Base-by-base conservation (phyloP, 805 yeast genomes). In the Sugiyamaella chiloensis region DNA sequence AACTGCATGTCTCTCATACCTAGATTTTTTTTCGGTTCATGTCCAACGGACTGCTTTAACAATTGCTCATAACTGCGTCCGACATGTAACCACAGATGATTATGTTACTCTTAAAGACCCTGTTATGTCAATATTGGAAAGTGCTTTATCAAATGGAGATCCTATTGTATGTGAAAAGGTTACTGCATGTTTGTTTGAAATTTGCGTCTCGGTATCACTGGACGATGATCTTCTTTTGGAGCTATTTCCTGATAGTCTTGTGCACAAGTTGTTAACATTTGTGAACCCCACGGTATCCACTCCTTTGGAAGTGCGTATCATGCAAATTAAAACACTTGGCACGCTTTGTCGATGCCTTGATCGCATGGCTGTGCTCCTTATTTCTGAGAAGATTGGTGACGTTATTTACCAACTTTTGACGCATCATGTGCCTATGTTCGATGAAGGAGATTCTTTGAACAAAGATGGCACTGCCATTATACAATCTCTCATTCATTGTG, bases 21-120 rank as follows among this genome's bases (percentile, higher is more conserved):
- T 90, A 51, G 98, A 93, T 62, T 91, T 91, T 60, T 85, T 91
- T 63, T 86, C 96, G 1, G 75, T 81, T 17, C 96, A 87, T 66
- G 86, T 95, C 0, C 98, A 91, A 64, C 71, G 95, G 46, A 85
- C 88, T 53, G 87, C 95, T 12, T 67, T 89, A 29, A 68, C 73
- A 0, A 84, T 56, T 41, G 54, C 58, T 39, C 54, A 65, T 40
- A 49, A 52, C 52, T 42, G 60, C 46, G 27, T 52, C 46, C 6
- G 44, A 31, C 2, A 44, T 41, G 24, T 53, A 36, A 32, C 51
- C 1, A 27, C 42, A 29, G 42, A 48, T 24, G 44, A 50, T 11
- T 46, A 58, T 21, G 41, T 45, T n/a, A 68, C 70, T 40, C 67
- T 87, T 6, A 69, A 74, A 46, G 81, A 76, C 32, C n/a, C n/a